Percentiles rank a stretch among this genome's conserved stretches.
phyloP scores from a whole-genome alignment of 768 basidiomycete genomes.

The Lactarius sp. region DNA sequence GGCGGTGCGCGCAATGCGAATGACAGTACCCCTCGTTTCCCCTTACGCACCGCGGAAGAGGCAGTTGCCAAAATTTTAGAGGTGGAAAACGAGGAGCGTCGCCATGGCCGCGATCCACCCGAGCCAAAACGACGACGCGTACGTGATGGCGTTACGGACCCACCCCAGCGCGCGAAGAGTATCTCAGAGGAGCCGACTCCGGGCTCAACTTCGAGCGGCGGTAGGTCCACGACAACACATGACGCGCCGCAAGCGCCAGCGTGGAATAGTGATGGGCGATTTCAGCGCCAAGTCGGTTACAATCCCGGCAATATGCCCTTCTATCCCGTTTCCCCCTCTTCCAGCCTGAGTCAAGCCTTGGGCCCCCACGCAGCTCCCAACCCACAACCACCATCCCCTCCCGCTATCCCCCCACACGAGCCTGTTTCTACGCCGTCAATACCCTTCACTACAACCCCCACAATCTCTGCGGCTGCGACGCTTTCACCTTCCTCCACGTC shows the following conservation, averaged over 20 bases:
- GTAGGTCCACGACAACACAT: conserved; percentile 15
- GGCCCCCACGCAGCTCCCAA: conserved; percentile 18
- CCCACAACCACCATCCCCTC: conserved; percentile 16
- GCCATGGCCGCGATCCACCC: conserved; percentile 25
- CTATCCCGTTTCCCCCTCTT: conserved; percentile 22
- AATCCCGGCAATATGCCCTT: conserved; percentile 18
- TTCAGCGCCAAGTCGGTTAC: conserved; percentile 21
- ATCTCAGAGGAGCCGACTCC: conserved; percentile 18
- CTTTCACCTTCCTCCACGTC: conserved; percentile 20
- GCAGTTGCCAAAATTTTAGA: conserved; percentile 26
- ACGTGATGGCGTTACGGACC: conserved; percentile 12
- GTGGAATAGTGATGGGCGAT: conserved; percentile 19
- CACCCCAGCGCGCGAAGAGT: conserved; percentile 14
- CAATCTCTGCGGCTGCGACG: conserved; percentile 13
- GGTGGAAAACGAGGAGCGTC: conserved; percentile 24
- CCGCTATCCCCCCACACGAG: conserved; percentile 14
- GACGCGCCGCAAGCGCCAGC: conserved; percentile 19
- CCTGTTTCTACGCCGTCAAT: conserved; percentile 3
- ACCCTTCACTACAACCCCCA: conserved; percentile 16
- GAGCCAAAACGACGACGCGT: conserved; percentile 24
- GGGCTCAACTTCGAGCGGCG: conserved; percentile 18
- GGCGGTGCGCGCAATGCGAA: conserved; percentile 21
- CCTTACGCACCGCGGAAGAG: conserved; percentile 26
- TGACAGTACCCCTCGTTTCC: conserved; percentile 19
- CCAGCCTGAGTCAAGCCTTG: conserved; percentile 24